phyloP scores from a whole-genome alignment of 164 flowering plant genomes.

The Houttuynia cordata region DNA sequence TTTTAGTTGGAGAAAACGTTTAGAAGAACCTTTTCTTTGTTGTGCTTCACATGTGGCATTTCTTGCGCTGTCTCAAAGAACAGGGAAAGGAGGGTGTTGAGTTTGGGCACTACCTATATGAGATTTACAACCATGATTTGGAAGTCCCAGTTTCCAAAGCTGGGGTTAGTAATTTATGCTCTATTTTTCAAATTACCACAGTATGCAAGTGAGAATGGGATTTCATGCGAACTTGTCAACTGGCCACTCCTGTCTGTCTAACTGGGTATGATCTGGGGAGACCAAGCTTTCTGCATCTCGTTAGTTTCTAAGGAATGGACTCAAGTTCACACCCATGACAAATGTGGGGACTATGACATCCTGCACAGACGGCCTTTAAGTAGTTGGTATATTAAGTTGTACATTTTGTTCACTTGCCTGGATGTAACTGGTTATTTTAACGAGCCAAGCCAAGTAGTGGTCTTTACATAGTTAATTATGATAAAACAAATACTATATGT shows the following conservation, averaged over 20 bases:
- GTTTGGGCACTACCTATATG: slow-evolving; percentile 84
- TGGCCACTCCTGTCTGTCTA: background rate
- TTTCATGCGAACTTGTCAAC: background rate
- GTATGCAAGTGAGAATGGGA: background rate
- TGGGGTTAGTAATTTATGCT: slow-evolving; percentile 54
- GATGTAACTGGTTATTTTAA: no score
- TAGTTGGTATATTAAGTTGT: background rate
- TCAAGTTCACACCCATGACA: no score
- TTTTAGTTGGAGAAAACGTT: slow-evolving; percentile 93
- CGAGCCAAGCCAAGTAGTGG: no score
- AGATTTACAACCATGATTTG: slow-evolving; percentile 87
- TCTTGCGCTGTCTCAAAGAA: slow-evolving; percentile 80
- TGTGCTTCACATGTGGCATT: slow-evolving; percentile 95
- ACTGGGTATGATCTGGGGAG: background rate
- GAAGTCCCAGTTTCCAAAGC: slow-evolving; percentile 93
- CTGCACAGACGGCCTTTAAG: background rate
- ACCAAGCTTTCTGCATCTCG: background rate
- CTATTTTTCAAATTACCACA: background rate
- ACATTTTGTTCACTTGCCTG: background rate
- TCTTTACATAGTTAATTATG: background rate
- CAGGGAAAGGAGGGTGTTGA: slow-evolving; percentile 94
- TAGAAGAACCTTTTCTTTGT: slow-evolving; percentile 73
- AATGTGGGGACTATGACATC: no score
- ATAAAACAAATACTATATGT: no score
- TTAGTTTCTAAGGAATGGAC: no score